Conservation (phyloP, 345 rosid genomes). For the Hibiscus mutabilis region DNA sequence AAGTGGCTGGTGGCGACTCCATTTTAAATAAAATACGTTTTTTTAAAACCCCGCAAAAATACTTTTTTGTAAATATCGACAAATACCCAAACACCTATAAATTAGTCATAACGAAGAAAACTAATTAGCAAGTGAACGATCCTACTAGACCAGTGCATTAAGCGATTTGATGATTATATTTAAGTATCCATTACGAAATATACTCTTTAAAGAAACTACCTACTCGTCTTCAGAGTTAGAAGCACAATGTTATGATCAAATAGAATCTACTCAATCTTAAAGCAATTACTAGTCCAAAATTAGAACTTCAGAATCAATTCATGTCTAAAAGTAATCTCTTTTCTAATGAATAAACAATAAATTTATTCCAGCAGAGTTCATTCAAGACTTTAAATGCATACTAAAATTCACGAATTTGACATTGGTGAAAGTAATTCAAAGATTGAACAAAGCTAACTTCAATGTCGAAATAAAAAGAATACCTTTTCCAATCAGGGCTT, state of each 20-base stretch:
- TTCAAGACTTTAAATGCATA: not conserved
- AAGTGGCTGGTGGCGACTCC: too few relatives aligned
- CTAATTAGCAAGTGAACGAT: too few relatives aligned
- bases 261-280: not conserved
- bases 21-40: too few relatives aligned
- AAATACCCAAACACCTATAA: too few relatives aligned
- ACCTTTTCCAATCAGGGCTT: constrained; percentile 84
- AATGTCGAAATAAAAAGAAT: not conserved
- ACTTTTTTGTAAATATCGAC: too few relatives aligned
- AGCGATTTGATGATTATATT: not conserved
- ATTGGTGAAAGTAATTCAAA: constrained; percentile 1
- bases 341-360: not conserved
- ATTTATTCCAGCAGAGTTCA: not conserved
- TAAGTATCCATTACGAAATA: not conserved
- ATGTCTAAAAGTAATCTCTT: not conserved
- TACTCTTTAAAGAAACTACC: not conserved
- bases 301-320: not conserved
- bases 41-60: too few relatives aligned
- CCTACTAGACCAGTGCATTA: not conserved
- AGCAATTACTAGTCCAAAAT: not conserved
- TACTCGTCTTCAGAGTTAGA: not conserved
- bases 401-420: not conserved
- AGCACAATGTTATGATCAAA: not conserved
- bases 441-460: not conserved
- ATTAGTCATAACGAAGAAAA: too few relatives aligned